A percentile compares a stretch with the other conserved stretches of the same genome.
These are phyloP conservation scores for Kitagawia praeruptora DNA, from an alignment of 129 eudicot species.

Conservation along the genomic window DNA sequence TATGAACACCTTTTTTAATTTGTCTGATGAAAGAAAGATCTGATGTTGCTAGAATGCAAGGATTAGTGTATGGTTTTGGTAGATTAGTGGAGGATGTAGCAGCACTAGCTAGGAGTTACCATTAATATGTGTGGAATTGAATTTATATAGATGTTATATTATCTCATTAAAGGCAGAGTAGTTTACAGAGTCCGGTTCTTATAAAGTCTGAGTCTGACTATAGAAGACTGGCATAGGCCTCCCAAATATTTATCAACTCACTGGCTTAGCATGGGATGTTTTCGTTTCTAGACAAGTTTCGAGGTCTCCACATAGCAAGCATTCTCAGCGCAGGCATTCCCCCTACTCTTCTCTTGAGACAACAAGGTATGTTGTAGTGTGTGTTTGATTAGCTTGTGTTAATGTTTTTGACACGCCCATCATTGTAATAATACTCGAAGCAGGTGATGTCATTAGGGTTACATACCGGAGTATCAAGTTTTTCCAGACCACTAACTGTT, in stretches of 20 bases:
- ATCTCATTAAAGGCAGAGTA: conserved; percentile 8
- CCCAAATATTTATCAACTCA: conserved; percentile 32
- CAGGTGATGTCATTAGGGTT: conserved; percentile 25
- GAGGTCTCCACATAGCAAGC: conserved; percentile 99
- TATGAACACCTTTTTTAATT: background rate
- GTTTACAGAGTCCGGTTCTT: conserved; percentile 7
- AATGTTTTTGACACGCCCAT: conserved; percentile 11
- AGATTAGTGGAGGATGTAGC: background rate
- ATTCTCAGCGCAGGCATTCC: conserved; percentile 98
- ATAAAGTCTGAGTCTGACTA: conserved; percentile 12
- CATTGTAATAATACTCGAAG: conserved; percentile 1
- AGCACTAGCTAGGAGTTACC: background rate
- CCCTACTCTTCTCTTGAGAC: conserved; percentile 96
- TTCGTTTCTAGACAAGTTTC: conserved; percentile 90
- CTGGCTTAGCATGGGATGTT: conserved; percentile 78
- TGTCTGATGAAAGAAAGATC: background rate
- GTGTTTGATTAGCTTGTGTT: conserved; percentile 11
- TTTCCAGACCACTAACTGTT: conserved; percentile 6
- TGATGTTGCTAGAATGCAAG: background rate
- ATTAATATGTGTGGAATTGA: background rate
- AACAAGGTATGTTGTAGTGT: conserved; percentile 56
- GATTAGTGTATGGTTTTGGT: conserved; percentile 2
- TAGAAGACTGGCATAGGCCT: conserved; percentile 23
- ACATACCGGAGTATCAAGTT: conserved; percentile 4
- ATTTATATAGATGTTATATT: conserved; percentile 15